These are phyloP conservation scores for Chrysoporthe puriensis DNA, from an alignment of 2,329 filamentous ascomycete species.

Conservation along the genomic window DNA sequence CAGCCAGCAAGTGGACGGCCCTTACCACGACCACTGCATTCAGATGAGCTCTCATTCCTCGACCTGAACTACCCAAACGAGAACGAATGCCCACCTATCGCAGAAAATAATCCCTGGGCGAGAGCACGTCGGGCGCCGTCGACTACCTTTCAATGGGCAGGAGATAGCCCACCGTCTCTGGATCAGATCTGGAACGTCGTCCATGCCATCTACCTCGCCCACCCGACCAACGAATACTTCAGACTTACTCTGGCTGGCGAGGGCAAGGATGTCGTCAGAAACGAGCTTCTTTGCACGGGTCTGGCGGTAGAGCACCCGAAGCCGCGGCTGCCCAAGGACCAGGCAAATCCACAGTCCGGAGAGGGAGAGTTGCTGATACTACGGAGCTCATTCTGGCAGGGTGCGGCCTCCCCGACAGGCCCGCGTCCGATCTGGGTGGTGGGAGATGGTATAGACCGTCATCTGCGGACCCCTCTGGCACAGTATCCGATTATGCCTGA, in stretches of 20 bases:
- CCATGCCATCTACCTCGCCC: constrained; percentile 48
- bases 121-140: constrained; percentile 48
- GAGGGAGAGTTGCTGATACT: constrained; percentile 50
- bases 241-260: constrained; percentile 45
- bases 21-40: constrained; percentile 43
- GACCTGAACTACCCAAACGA: constrained; percentile 37
- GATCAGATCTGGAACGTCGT: constrained; percentile 51
- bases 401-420: constrained; percentile 37
- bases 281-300: constrained; percentile 21
- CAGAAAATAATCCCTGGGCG: constrained; percentile 44
- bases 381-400: constrained; percentile 41
- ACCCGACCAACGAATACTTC: constrained; percentile 49
- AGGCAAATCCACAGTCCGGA: constrained; percentile 15
- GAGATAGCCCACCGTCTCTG: constrained; percentile 41
- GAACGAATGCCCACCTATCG: constrained; percentile 34
- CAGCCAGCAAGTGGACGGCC: constrained; percentile 38
- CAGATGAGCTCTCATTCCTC: constrained; percentile 41
- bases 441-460: constrained; percentile 39
- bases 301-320: constrained; percentile 38
- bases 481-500: constrained; percentile 46
- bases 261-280: constrained; percentile 39
- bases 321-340: constrained; percentile 37
- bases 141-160: constrained; percentile 45
- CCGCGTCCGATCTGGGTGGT: constrained; percentile 44
- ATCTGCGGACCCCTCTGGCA: constrained; percentile 34